These are phyloP conservation scores for Paraglomus brasilianum DNA, from an alignment of 192 early-diverging fungal genomes.

Conservation along the genomic window DNA sequence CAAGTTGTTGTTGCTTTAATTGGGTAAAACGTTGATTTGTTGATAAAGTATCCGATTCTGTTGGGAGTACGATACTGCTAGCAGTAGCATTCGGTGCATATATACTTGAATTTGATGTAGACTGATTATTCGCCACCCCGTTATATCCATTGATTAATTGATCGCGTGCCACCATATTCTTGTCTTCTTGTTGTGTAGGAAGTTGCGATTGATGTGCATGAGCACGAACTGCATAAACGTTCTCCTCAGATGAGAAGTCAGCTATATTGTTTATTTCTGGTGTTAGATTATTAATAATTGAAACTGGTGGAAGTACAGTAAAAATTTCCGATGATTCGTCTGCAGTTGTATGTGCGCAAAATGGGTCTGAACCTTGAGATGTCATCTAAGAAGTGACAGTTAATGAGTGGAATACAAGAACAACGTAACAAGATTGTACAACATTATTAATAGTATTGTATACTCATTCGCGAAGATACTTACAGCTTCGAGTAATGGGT, in stretches of 20 bases:
- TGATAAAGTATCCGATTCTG: constrained; percentile 1
- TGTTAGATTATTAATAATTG: constrained; percentile 35
- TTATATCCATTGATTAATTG: no score
- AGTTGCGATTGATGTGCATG: no score
- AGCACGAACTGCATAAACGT: no score
- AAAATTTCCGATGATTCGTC: constrained; percentile 50
- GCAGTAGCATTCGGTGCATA: neutral
- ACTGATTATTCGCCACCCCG: no score
- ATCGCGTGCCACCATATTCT: no score
- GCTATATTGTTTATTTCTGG: neutral
- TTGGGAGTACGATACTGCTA: neutral
- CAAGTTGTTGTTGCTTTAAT: neutral
- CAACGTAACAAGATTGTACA: neutral
- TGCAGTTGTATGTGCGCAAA: constrained; percentile 44
- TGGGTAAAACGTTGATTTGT: neutral
- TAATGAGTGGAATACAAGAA: neutral
- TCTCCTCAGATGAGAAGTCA: neutral
- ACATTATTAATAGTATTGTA: neutral
- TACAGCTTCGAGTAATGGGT: constrained; percentile 48
- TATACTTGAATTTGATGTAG: no score
- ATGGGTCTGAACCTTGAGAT: constrained; percentile 48
- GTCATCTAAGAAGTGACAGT: constrained; percentile 38
- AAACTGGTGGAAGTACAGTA: constrained; percentile 45
- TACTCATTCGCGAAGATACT: neutral
- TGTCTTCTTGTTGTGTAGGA: no score